Evolutionary conservation across 441 rosid species (phyloP).

Genomic region (Macaranga tanarius): DNA sequence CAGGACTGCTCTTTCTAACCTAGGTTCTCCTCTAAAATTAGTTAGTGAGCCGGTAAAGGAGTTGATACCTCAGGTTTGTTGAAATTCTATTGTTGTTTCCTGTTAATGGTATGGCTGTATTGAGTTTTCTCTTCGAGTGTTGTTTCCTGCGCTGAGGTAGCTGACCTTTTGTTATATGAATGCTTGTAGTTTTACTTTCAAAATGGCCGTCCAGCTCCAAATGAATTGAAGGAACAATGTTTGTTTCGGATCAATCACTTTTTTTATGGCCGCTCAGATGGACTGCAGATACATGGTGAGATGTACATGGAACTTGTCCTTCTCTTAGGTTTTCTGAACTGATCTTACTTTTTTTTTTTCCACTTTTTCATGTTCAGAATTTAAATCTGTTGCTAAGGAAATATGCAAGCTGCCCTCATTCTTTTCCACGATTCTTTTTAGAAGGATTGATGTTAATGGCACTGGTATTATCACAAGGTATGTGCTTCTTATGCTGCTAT

Average conservation of each 20-base stretch:
- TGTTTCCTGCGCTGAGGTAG: slow-evolving; percentile 12
- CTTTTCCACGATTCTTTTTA: slow-evolving; percentile 78
- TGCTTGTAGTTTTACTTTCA: slow-evolving; percentile 82
- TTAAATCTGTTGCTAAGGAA: slow-evolving; percentile 82
- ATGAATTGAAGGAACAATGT: slow-evolving; percentile 80
- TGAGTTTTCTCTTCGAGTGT: slow-evolving; percentile 8
- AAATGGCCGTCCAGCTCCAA: slow-evolving; percentile 86
- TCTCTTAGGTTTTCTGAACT: slow-evolving; percentile 16
- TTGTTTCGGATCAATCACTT: slow-evolving; percentile 64
- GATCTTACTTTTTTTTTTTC: slow-evolving; percentile 14
- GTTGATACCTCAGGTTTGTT: slow-evolving; percentile 83
- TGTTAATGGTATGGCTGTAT: slow-evolving; percentile 5
- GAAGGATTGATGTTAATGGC: slow-evolving; percentile 65
- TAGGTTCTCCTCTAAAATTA: slow-evolving; percentile 82
- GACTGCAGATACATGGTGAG: slow-evolving; percentile 80
- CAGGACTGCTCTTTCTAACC: slow-evolving; percentile 74
- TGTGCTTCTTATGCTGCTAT: slow-evolving; percentile 19
- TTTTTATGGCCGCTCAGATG: slow-evolving; percentile 69
- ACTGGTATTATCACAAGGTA: slow-evolving; percentile 80
- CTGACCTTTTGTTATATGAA: slow-evolving; percentile 16
- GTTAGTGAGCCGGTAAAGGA: slow-evolving; percentile 80
- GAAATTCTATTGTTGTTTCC: not conserved
- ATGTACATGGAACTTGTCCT: slow-evolving; percentile 12
- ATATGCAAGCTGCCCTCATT: slow-evolving; percentile 97
- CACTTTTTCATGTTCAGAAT: slow-evolving; percentile 49